Evolutionary conservation across 768 basidiomycete genomes (phyloP).

Genomic region (Pseudohyphozyma bogoriensis): DNA sequence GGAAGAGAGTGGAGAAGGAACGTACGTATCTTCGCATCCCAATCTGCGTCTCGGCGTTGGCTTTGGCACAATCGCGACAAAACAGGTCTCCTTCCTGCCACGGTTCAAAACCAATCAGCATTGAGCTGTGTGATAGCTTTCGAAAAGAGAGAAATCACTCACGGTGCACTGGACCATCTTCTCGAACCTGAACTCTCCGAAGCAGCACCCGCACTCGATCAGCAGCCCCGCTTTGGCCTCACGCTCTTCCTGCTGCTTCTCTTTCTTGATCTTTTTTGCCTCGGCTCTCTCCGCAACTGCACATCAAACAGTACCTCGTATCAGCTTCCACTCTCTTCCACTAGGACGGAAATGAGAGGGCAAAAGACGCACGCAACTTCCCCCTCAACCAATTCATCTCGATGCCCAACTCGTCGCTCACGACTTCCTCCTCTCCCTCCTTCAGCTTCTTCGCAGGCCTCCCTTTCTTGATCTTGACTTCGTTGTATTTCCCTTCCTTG

Average conservation of each 20-base stretch:
- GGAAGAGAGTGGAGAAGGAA: not conserved
- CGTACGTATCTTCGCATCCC: constrained; percentile 27
- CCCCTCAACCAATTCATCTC: not conserved
- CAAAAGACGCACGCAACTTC: not conserved
- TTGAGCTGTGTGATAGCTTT: not conserved
- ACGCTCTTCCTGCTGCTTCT: constrained; percentile 5
- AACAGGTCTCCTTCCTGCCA: constrained; percentile 29
- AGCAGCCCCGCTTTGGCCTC: constrained; percentile 14
- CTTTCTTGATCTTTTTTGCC: not conserved
- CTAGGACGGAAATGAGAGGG: too few species aligned
- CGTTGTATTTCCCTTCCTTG: not conserved
- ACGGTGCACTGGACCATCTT: constrained; percentile 17
- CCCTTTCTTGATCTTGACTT: not conserved
- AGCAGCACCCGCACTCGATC: constrained; percentile 34
- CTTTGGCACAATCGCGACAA: constrained; percentile 28
- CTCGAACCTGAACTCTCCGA: constrained; percentile 12
- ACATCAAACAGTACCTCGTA: too few species aligned
- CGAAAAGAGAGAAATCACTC: not conserved
- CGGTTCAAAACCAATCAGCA: too few species aligned
- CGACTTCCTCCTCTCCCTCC: constrained; percentile 2
- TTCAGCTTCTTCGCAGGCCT: constrained; percentile 3
- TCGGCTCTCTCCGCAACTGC: not conserved
- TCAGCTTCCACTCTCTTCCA: not conserved
- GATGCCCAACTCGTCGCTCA: not conserved
- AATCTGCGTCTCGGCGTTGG: constrained; percentile 21